These are phyloP conservation scores for Cystoderma amianthinum DNA, from an alignment of 768 basidiomycete species.

Conservation along the genomic window DNA sequence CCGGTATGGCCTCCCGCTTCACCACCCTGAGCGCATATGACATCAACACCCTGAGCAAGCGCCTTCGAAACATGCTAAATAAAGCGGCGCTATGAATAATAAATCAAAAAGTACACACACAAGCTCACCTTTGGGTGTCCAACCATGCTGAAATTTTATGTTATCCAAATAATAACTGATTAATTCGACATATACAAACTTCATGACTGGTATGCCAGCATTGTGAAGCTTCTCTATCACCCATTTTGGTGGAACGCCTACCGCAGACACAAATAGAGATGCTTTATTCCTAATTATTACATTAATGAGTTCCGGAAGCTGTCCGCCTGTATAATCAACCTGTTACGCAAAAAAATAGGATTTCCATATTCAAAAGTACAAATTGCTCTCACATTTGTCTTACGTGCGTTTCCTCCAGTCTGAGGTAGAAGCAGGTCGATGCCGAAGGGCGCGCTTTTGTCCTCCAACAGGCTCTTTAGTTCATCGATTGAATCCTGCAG, in stretches of 20 bases:
- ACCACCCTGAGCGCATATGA: slow-evolving; percentile 84
- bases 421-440: slow-evolving; percentile 83
- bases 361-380: no score
- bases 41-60: slow-evolving; percentile 79
- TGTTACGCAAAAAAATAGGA: slow-evolving; percentile 7
- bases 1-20: slow-evolving; percentile 93
- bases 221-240: slow-evolving; percentile 77
- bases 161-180: slow-evolving; percentile 1
- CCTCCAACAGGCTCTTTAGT: slow-evolving; percentile 66
- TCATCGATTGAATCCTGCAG: slow-evolving; percentile 63
- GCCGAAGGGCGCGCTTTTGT: slow-evolving; percentile 73
- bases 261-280: slow-evolving; percentile 75
- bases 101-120: no score
- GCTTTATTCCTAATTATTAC: slow-evolving; percentile 71
- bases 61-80: slow-evolving; percentile 71
- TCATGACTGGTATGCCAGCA: slow-evolving; percentile 79
- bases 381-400: slow-evolving; percentile 54
- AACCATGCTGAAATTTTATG: slow-evolving; percentile 52
- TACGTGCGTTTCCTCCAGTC: slow-evolving; percentile 74
- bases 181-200: slow-evolving; percentile 36
- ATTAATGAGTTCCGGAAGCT: slow-evolving; percentile 70
- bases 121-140: slow-evolving; percentile 85
- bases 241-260: slow-evolving; percentile 80
- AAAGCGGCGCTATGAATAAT: no score
- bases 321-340: slow-evolving; percentile 75